A percentile compares a stretch with the other conserved stretches of the same genome.
Conservation (phyloP, 2,329 filamentous ascomycete species). For the Phoma herbarum region DNA sequence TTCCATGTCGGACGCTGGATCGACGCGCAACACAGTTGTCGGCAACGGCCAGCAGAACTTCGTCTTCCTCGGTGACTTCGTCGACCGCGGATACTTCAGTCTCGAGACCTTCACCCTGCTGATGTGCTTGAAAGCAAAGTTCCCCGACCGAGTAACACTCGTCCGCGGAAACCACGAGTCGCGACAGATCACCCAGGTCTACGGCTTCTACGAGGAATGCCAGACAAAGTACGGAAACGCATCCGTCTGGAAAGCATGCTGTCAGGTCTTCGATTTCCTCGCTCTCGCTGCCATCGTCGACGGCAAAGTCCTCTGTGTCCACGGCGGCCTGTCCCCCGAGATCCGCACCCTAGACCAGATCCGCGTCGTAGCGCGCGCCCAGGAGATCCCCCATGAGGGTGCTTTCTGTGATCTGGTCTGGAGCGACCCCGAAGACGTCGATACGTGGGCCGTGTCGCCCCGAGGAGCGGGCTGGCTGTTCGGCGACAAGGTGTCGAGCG, state of each 20-base stretch:
- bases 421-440: constrained; percentile 80
- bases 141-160: constrained; percentile 75
- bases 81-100: constrained; percentile 78
- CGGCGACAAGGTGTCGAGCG: constrained; percentile 75
- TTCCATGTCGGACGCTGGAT: constrained; percentile 52
- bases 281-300: constrained; percentile 97
- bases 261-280: constrained; percentile 98
- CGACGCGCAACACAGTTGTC: constrained; percentile 51
- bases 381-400: constrained; percentile 97
- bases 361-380: constrained; percentile 73
- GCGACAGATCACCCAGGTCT: constrained; percentile 98
- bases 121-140: constrained; percentile 78
- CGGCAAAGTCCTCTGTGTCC: constrained; percentile 98
- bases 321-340: constrained; percentile 96
- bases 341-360: constrained; percentile 95
- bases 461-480: constrained; percentile 74
- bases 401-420: constrained; percentile 98
- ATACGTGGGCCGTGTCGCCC: constrained; percentile 75
- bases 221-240: constrained; percentile 98
- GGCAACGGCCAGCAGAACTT: constrained; percentile 72
- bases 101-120: constrained; percentile 76
- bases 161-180: constrained; percentile 93
- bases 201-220: constrained; percentile 99
- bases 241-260: constrained; percentile 99
- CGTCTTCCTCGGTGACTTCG: constrained; percentile 75